Base-by-base conservation (phyloP, 495 filamentous ascomycete species). In the Lophiostoma macrostomum region DNA sequence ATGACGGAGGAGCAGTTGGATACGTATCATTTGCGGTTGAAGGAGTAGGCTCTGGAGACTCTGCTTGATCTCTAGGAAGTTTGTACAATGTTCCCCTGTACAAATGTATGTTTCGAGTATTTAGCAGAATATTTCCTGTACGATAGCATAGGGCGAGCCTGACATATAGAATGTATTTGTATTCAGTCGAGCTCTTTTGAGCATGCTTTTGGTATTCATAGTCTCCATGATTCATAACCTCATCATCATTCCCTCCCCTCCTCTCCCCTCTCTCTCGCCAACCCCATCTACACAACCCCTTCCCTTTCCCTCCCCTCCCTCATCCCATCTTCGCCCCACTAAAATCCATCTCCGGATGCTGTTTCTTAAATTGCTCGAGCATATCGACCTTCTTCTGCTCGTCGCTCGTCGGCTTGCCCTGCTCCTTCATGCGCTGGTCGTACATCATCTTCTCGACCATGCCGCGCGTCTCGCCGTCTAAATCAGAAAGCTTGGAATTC, bases 371-470 rank as follows among this genome's bases (percentile, higher is more conserved):
- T 70, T 91, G 89, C 76, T 87, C 85, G 68, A 98, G 68, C 64
- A 97, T 82, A 30, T 96, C 94, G 71, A 79, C 69, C 80, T 98
- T 97, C 75, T 85, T 83, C 74, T 90, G 80, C 73, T 98, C 91
- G 56, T 97, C 93, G 55, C 86, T 93, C 19, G 82, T 88, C 61
- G 87, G 85, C 67, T 83, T 80, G 5, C 93, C 93, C 72, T 80
- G 76, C 77, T 96, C 93, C 81, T 97, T 97, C 78, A 96, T 90
- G 37, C 87, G 76, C 79, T 98, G 93, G 73, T 98, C 93, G 62
- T 78, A 98, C 93, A 98, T 98, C 93, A 98, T 97, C 80, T 98
- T 98, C 83, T 98, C 93, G 34, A 98, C 93, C 91, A 98, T 96
- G n/a, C 81, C 76, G 53, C 93, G 79, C 55, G 93, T 98, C 80